A percentile compares a stretch with the other conserved stretches of the same genome.
phyloP scores from a whole-genome alignment of 2,329 filamentous ascomycete species.

The Leptodontidium sp. region DNA sequence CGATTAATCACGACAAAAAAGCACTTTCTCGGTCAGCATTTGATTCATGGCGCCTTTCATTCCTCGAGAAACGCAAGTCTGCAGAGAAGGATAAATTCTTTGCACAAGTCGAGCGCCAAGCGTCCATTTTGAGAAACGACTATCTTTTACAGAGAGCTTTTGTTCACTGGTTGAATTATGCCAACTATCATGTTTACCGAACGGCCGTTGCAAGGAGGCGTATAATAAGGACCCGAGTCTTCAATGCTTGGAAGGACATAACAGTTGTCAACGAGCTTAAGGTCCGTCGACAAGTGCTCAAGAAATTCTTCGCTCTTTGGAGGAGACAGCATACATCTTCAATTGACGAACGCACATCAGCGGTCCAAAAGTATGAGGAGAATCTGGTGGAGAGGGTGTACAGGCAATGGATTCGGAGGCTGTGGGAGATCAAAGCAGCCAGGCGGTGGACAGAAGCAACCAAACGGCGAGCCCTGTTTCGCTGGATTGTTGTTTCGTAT shows the following conservation, averaged over 20 bases:
- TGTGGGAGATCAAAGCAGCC: constrained; percentile 36
- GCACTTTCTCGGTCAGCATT: constrained; percentile 61
- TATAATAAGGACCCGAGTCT: constrained; percentile 73
- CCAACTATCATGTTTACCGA: constrained; percentile 69
- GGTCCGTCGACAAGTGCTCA: constrained; percentile 58
- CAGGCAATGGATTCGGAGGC: constrained; percentile 50
- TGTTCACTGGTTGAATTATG: constrained; percentile 72
- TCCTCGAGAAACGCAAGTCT: constrained; percentile 37
- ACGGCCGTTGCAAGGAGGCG: constrained; percentile 75
- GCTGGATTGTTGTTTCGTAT: constrained; percentile 38
- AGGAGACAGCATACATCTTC: constrained; percentile 36
- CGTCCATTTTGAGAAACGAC: constrained; percentile 69
- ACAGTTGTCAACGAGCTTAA: constrained; percentile 56
- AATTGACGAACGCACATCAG: constrained; percentile 39
- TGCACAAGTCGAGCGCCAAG: constrained; percentile 63
- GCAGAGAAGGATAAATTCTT: constrained; percentile 61
- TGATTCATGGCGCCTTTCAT: constrained; percentile 56
- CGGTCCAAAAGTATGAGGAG: constrained; percentile 44
- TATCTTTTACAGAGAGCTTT: constrained; percentile 72
- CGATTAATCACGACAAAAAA: constrained; percentile 57
- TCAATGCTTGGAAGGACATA: constrained; percentile 73
- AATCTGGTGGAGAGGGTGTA: constrained; percentile 45
- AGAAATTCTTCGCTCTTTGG: constrained; percentile 63
- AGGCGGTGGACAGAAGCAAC: constrained; percentile 32
- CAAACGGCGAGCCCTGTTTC: constrained; percentile 36